phyloP scores from a whole-genome alignment of 2,329 filamentous ascomycete species.

The Dothistroma pini region DNA sequence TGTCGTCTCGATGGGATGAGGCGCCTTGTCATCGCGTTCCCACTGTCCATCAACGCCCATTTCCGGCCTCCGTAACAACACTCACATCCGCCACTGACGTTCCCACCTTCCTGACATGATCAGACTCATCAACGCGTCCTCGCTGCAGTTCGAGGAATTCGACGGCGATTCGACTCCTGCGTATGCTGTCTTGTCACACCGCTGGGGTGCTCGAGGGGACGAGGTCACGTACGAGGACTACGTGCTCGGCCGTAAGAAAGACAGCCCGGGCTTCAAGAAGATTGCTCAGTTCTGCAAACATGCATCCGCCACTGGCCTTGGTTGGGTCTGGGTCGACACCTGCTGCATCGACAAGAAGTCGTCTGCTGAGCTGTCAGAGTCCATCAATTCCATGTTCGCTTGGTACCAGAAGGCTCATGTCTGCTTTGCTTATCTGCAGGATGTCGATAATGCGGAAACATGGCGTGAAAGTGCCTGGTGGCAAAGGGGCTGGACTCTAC shows the following conservation, averaged over 20 bases:
- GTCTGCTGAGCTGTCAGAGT: constrained; percentile 16
- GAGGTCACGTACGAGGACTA: constrained; percentile 15
- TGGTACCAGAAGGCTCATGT: constrained; percentile 19
- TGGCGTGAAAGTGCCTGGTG: constrained; percentile 1
- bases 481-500: background rate
- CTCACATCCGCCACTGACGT: background rate
- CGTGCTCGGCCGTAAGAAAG: background rate
- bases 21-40: background rate
- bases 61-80: background rate
- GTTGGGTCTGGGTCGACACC: constrained; percentile 15
- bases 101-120: background rate
- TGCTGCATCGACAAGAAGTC: constrained; percentile 18
- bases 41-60: background rate
- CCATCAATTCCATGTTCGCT: constrained; percentile 22
- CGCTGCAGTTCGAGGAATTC: background rate
- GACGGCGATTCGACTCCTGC: background rate
- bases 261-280: constrained; percentile 12
- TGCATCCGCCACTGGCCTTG: constrained; percentile 1
- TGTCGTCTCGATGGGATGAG: background rate
- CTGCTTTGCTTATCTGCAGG: constrained; percentile 20
- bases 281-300: constrained; percentile 6
- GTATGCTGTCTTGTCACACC: constrained; percentile 18
- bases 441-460: constrained; percentile 11
- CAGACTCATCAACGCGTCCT: background rate
- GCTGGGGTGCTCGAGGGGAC: constrained; percentile 6